Evolutionary conservation across 352 stramenopile species (phyloP).

Genomic region (Globisporangium mamillatum): DNA sequence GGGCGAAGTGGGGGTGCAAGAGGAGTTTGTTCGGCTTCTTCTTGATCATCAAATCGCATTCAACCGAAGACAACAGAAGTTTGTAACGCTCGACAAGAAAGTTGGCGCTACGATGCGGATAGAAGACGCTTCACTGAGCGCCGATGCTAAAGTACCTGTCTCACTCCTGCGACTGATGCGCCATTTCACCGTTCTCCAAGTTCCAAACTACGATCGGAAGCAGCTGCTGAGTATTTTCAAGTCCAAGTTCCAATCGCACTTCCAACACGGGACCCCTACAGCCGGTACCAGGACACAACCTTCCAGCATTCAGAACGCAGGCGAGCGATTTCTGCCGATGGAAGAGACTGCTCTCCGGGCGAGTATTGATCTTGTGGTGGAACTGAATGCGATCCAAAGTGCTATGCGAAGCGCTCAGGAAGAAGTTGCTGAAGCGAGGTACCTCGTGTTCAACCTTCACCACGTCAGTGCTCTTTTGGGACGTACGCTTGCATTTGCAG

Average conservation of each 20-base stretch:
- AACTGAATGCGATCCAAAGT: slow-evolving; percentile 40
- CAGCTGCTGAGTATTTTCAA: slow-evolving; percentile 53
- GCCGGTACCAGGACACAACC: not conserved
- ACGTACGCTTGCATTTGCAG: slow-evolving; percentile 35
- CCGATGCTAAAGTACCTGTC: not conserved
- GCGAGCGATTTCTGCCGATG: slow-evolving; percentile 27
- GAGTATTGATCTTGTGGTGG: slow-evolving; percentile 43
- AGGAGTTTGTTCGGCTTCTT: slow-evolving; percentile 46
- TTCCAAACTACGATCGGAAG: slow-evolving; percentile 39
- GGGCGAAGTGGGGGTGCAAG: slow-evolving; percentile 12
- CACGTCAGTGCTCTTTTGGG: slow-evolving; percentile 36
- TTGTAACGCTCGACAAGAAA: slow-evolving; percentile 31
- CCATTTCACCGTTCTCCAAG: slow-evolving; percentile 49
- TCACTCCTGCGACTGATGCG: slow-evolving; percentile 32
- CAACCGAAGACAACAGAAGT: slow-evolving; percentile 26
- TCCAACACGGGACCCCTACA: slow-evolving; percentile 8
- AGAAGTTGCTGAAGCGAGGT: not conserved
- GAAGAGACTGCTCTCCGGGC: slow-evolving; percentile 52
- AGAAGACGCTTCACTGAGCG: not conserved
- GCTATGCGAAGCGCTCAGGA: slow-evolving; percentile 1
- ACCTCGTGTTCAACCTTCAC: slow-evolving; percentile 50
- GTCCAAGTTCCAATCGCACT: slow-evolving; percentile 35
- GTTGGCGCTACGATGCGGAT: slow-evolving; percentile 41
- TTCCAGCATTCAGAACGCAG: not conserved
- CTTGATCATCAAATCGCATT: slow-evolving; percentile 45